Evolutionary conservation across 352 stramenopile genomes (phyloP), one percentile per base, ranked within the genome.

Genomic region (Globisporangium splendens): DNA sequence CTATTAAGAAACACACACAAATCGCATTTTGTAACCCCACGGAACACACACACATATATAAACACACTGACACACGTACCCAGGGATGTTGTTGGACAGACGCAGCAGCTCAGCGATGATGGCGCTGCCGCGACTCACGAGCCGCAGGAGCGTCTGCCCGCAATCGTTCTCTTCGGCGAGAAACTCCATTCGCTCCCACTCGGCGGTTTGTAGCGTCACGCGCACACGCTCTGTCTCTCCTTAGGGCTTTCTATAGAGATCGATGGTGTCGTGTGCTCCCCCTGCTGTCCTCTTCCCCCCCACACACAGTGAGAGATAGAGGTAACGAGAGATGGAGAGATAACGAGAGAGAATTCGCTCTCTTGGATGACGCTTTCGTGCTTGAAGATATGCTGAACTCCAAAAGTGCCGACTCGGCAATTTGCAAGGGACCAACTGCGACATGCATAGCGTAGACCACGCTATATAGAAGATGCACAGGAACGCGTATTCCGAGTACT

Each of bases 91-190:
- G 61, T 96, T 93, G 17, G 88, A 94, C 15, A 98, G 75, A 33
- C 89, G 89, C 53, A 97, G 77, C 51, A 98, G 76, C 66, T 98
- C 91, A 12, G 95, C 91, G 46, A 98, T 87, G 65, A 98, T 96
- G 48, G 91, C 80, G 51, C 86, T 95, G 18, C 93, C 95, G 28
- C 83, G 75, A 63, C 88, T 93, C 43, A 97, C 91, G 59, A 98
- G 86, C 24, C 80, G 83, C 72, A 98, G 75, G 59, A 98, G 79
- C 62, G 92, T 98, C 77, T 97, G 89, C 0, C 94, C 95, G 81
- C 95, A 98, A 59, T 98, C 79, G 63, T 98, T 98, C 58, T 98
- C 88, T 56, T 95, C 80, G 6, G 85, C 85, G 49, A 96, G 82
- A 56, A 96, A 93, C 74, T 93, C 88, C 85, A 95, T 95, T 11